Conservation (phyloP, 2,329 filamentous ascomycete genomes). For the Colletotrichum euphorbiae region DNA sequence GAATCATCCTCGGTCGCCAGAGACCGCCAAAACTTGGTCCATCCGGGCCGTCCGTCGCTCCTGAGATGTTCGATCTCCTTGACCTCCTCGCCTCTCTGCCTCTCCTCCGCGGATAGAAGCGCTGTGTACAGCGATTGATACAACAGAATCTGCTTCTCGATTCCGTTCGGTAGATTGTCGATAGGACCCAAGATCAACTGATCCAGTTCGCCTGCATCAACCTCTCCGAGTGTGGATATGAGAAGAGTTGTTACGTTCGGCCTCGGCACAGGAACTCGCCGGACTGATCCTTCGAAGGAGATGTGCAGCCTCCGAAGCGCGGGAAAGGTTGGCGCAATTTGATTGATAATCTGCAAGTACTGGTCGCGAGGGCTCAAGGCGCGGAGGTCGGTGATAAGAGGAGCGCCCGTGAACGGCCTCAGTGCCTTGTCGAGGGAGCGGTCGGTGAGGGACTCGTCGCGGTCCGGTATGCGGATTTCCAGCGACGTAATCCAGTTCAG, state of each 20-base stretch:
- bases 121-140: constrained; percentile 38
- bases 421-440: constrained; percentile 30
- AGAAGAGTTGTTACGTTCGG: constrained; percentile 34
- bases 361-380: constrained; percentile 25
- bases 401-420: constrained; percentile 12
- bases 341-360: constrained; percentile 30
- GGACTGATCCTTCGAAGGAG: constrained; percentile 38
- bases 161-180: constrained; percentile 16
- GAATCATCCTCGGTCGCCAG: not conserved
- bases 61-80: constrained; percentile 35
- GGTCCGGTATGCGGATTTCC: constrained; percentile 38
- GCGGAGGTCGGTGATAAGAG: constrained; percentile 21
- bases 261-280: constrained; percentile 33
- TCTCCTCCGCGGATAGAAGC: constrained; percentile 18
- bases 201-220: constrained; percentile 29
- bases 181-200: constrained; percentile 27
- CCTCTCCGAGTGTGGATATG: constrained; percentile 37
- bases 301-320: constrained; percentile 38
- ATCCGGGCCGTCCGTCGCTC: constrained; percentile 34
- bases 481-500: constrained; percentile 38
- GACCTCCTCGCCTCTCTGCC: constrained; percentile 9
- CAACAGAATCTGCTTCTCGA: constrained; percentile 36
- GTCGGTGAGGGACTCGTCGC: constrained; percentile 36
- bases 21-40: constrained; percentile 40
- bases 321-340: constrained; percentile 28